Evolutionary conservation across 2,329 filamentous ascomycete genomes (phyloP).

Genomic region (Nannizziopsis barbatae): DNA sequence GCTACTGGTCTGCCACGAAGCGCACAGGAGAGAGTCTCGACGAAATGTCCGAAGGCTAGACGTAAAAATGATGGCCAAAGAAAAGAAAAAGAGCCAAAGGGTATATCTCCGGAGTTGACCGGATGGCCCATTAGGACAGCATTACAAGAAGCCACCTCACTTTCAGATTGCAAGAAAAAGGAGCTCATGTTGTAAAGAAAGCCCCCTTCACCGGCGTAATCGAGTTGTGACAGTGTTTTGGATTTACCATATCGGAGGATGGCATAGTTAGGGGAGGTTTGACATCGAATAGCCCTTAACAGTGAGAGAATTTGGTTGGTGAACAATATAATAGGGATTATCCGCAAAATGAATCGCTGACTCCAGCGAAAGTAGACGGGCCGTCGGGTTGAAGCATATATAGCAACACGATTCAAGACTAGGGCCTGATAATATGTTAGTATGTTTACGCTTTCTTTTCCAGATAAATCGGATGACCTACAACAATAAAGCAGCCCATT

Average conservation of each 20-base stretch:
- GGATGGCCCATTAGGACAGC: slow-evolving; percentile 60
- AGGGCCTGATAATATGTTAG: slow-evolving; percentile 47
- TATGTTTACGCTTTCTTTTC: not conserved
- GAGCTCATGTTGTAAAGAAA: slow-evolving; percentile 64
- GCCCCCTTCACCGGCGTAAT: slow-evolving; percentile 58
- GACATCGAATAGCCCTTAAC: slow-evolving; percentile 79
- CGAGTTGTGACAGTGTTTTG: slow-evolving; percentile 53
- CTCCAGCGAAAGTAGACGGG: slow-evolving; percentile 66
- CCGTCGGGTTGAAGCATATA: slow-evolving; percentile 81
- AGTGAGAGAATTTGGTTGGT: slow-evolving; percentile 56
- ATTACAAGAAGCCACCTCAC: slow-evolving; percentile 62
- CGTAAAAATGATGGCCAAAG: slow-evolving; percentile 42
- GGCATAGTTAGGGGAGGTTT: slow-evolving; percentile 66
- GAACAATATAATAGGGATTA: slow-evolving; percentile 60
- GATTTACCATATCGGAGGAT: slow-evolving; percentile 58
- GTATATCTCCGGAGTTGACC: slow-evolving; percentile 41
- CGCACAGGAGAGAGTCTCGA: slow-evolving; percentile 79
- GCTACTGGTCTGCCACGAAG: slow-evolving; percentile 70
- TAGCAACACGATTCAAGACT: slow-evolving; percentile 78
- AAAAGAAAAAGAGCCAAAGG: slow-evolving; percentile 66
- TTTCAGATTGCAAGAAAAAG: slow-evolving; percentile 58
- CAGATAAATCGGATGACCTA: slow-evolving; percentile 25
- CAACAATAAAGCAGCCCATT: slow-evolving; percentile 70
- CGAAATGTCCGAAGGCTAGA: slow-evolving; percentile 63
- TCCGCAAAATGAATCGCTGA: slow-evolving; percentile 57